Base-by-base conservation (phyloP, 2,329 filamentous ascomycete species). In the Hymenotorrendiella dingleyae region DNA sequence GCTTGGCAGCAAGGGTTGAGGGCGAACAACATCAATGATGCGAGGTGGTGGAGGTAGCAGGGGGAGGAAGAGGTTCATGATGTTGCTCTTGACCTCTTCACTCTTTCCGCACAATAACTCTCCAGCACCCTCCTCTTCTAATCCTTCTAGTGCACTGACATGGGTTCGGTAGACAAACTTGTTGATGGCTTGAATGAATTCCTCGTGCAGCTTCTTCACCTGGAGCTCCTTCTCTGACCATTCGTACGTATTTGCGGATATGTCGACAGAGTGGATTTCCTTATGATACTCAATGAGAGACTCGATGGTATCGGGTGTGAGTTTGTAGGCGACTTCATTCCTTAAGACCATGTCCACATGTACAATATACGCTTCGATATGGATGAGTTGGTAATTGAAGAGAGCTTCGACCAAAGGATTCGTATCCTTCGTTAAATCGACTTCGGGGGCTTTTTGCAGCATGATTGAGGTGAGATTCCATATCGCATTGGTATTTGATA, bases 271-370 rank as follows among this genome's bases (percentile, higher is more conserved):
- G 73, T 94, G 90, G 57, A 97, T 78, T 53, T 96, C 87, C 73
- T 93, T 90, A 77, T 98, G 93, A 67, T 94, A 94, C 64, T 95
- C 87, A 64, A 95, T 84, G 52, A 98, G 78, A 40, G 86, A 71
- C 60, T 95, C 89, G 68, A 98, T 98, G 49, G 90, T 89, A 64
- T 97, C 93, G 45, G 83, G 79, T 19, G 90, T 97, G 60, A 98
- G 78, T 77, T 98, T 98, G 78, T 90, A 97, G 55, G 90, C 93
- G 60, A 98, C 89, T 71, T 97, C 93, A 64, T 94, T 93, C 67
- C 90, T 85, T 59, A 94, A 80, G 47, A 98, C 91, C 89, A 97
- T 95, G 71, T 98, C 93, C 67, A 98, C 89, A 67, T 97, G 91
- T 48, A 98, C 93, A 57, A 97, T 91, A 65, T 98, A 98, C 40